phyloP scores from a whole-genome alignment of 78 protist genomes.

The Guillardia theta region DNA sequence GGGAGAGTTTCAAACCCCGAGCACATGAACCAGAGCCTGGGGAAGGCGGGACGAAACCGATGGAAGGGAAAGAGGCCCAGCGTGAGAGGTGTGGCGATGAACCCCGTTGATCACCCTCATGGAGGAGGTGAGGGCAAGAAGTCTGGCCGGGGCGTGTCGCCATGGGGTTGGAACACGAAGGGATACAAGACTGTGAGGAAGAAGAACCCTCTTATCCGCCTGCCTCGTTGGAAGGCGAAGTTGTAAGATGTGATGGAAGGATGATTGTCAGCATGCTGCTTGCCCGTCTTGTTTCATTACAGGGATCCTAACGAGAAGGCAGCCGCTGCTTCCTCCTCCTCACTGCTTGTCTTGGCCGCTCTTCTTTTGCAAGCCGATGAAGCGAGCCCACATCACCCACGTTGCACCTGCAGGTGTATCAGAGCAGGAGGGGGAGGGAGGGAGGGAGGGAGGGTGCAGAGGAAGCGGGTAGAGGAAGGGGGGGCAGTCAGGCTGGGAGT shows the following conservation, averaged over 20 bases:
- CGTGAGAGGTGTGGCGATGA: background rate
- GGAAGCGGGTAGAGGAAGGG: background rate
- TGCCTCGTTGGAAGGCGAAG: background rate
- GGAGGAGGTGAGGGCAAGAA: constrained; percentile 33
- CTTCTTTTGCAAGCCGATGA: background rate
- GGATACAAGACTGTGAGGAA: background rate
- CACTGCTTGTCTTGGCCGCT: background rate
- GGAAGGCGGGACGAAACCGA: background rate
- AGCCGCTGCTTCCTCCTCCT: no score
- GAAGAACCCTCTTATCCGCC: background rate
- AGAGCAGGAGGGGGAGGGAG: background rate
- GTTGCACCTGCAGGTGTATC: no score
- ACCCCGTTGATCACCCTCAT: background rate
- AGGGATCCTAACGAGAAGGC: no score
- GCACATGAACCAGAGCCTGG: background rate
- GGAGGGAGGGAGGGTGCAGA: background rate
- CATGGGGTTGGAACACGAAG: background rate
- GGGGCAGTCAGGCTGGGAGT: background rate
- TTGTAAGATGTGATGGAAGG: background rate
- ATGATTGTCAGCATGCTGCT: background rate
- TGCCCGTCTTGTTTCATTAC: background rate
- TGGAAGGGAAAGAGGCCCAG: background rate
- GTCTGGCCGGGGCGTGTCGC: background rate
- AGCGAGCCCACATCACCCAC: constrained; percentile 30
- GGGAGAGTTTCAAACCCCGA: background rate